Evolutionary conservation across 805 yeast species (phyloP), one percentile per base, ranked within the genome.

Genomic region (Cyberlindnera xylosilytica): DNA sequence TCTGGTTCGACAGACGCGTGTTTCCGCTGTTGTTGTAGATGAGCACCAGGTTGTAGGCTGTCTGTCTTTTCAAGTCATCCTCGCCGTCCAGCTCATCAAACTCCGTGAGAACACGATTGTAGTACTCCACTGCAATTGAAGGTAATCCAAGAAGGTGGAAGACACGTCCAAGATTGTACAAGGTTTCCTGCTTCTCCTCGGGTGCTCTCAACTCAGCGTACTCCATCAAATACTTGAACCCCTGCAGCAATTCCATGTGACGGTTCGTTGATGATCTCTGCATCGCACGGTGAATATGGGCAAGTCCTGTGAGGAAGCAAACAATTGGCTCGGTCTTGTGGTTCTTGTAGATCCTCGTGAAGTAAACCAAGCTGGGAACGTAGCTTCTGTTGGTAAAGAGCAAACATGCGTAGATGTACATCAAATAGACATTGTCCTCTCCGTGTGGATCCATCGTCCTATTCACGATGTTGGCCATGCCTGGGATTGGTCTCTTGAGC

Each of bases 261-360:
- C 97, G 77, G 60, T 88, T 87, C 6, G 81, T 73, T 4, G 96
- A 83, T 45, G 87, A 79, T 48, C 99, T 72, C 63, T 93, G 98
- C 81, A 90, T 83, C 0, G 97, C 85, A 33, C 98, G 73, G 54
- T 91, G 97, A 19, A 90, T 68, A 63, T 89, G 90, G 0, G 90
- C 80, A 31, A 93, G 62, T 0, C 93, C 97, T 34, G 86, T 68
- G 28, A 84, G 63, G 20, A 93, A 69, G 46, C 87, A 74, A 2
- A 93, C 68, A 68, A 88, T 76, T 1, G 97, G 95, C 49, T 91
- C 96, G 32, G 78, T 65, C 34, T 82, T 81, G 42, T 77, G 77
- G 19, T 78, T 73, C 39, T 74, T 74, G 58, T 85, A 84, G 4
- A 88, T 81, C 44, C 90, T 76, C 36, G 79, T 73, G 44, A 86